Percentiles rank a stretch among this genome's conserved stretches.
phyloP scores from a whole-genome alignment of 2,329 filamentous ascomycete species.

The Beauveria sp. region DNA sequence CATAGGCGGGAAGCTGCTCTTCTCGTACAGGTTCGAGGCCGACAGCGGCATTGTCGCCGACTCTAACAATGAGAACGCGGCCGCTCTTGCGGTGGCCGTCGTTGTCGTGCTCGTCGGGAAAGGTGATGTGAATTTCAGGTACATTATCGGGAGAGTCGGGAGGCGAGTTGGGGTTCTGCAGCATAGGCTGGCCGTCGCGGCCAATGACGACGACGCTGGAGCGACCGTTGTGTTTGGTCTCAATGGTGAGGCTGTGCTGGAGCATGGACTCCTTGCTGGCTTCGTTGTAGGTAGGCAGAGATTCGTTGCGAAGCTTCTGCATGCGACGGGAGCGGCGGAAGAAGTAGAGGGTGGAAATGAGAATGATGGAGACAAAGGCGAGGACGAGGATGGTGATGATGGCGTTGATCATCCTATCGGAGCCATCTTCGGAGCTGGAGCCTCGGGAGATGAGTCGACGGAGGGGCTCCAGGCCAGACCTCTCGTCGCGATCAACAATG shows the following conservation, averaged over 20 bases:
- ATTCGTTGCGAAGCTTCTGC: constrained; percentile 39
- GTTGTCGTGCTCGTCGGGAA: constrained; percentile 90
- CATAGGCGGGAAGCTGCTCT: constrained; percentile 76
- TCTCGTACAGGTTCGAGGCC: constrained; percentile 84
- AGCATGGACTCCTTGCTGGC: constrained; percentile 41
- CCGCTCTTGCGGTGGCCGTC: constrained; percentile 74
- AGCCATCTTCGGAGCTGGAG: constrained; percentile 33
- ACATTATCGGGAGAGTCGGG: constrained; percentile 75
- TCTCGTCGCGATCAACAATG: constrained; percentile 6
- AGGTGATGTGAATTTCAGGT: constrained; percentile 95
- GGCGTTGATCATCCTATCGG: constrained; percentile 63
- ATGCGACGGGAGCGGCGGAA: constrained; percentile 57
- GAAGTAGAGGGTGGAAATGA: constrained; percentile 61
- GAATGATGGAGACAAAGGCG: constrained; percentile 61
- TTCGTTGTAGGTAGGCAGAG: constrained; percentile 65
- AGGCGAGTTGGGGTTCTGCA: constrained; percentile 66
- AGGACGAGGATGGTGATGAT: constrained; percentile 74
- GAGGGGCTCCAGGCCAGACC: constrained; percentile 8
- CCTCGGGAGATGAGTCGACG: constrained; percentile 5
- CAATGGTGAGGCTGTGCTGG: constrained; percentile 48
- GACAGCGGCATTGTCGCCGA: constrained; percentile 77
- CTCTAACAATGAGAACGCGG: constrained; percentile 82
- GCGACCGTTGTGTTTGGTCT: constrained; percentile 46
- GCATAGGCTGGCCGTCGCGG: constrained; percentile 67
- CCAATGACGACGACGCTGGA: constrained; percentile 71